Evolutionary conservation across 148 eudicot species (phyloP).

Genomic region (Fagopyrum homotropicum): DNA sequence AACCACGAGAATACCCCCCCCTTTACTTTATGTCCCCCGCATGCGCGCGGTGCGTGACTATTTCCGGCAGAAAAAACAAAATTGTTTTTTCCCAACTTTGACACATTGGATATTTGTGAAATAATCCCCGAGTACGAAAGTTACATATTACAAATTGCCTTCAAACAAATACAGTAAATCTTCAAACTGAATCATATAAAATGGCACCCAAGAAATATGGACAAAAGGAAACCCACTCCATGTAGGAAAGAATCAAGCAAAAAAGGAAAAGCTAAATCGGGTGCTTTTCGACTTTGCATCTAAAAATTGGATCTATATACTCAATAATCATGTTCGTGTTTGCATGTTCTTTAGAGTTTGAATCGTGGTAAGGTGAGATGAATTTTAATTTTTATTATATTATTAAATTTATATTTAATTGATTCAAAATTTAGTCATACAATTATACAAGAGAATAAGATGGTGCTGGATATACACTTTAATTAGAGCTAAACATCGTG

Average conservation of each 20-base stretch:
- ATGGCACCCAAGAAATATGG: not conserved
- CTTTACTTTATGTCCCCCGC: not conserved
- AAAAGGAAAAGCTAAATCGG: not conserved
- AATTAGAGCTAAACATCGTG: too few relatives aligned
- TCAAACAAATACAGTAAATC: not conserved
- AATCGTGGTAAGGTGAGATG: not conserved
- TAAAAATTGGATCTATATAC: not conserved
- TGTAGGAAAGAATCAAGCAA: constrained; percentile 7
- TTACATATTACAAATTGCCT: not conserved
- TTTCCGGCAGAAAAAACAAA: not conserved
- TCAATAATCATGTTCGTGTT: not conserved
- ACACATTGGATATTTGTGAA: not conserved
- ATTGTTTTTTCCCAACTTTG: not conserved
- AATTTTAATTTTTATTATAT: not conserved
- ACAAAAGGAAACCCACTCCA: constrained; percentile 10
- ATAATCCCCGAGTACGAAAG: not conserved
- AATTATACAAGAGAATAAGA: too few relatives aligned
- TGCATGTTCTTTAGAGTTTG: too few relatives aligned
- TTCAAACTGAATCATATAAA: not conserved
- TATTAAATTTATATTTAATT: too few relatives aligned
- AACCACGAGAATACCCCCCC: not conserved
- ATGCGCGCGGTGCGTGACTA: not conserved
- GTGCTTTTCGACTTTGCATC: not conserved
- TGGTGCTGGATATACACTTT: too few relatives aligned
- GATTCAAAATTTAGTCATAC: too few relatives aligned